Conservation (phyloP, 2,329 filamentous ascomycete genomes). For the Verticillium nonalfalfae region DNA sequence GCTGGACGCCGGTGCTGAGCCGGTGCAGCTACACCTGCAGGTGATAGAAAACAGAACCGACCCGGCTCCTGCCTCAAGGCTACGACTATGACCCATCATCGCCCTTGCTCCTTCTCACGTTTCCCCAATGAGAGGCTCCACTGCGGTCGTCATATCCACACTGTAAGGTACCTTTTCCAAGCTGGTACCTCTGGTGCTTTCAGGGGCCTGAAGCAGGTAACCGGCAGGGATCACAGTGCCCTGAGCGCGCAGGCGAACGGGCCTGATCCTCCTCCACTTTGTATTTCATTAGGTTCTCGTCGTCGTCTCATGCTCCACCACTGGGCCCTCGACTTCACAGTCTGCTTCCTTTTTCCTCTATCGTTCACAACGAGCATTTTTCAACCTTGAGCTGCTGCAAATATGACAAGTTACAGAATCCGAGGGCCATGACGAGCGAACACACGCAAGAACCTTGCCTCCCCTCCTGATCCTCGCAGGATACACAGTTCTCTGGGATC, state of each 20-base stretch:
- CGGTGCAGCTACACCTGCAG: neutral
- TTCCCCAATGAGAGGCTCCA: neutral
- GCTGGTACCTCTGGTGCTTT: neutral
- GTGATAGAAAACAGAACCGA: neutral
- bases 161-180: neutral
- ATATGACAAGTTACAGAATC: neutral
- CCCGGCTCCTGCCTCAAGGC: neutral
- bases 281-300: neutral
- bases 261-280: neutral
- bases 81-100: neutral
- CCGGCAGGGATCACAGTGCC: neutral
- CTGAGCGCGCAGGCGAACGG: neutral
- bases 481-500: neutral
- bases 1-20: neutral
- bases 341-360: neutral
- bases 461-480: neutral
- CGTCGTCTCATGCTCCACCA: neutral
- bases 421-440: neutral
- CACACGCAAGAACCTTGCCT: neutral
- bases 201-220: neutral
- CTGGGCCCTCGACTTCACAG: neutral
- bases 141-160: neutral
- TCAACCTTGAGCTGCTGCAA: neutral
- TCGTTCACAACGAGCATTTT: neutral
- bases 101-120: neutral